Evolutionary conservation across 2,329 filamentous ascomycete genomes (phyloP).

Genomic region (Trichoderma asperellum): DNA sequence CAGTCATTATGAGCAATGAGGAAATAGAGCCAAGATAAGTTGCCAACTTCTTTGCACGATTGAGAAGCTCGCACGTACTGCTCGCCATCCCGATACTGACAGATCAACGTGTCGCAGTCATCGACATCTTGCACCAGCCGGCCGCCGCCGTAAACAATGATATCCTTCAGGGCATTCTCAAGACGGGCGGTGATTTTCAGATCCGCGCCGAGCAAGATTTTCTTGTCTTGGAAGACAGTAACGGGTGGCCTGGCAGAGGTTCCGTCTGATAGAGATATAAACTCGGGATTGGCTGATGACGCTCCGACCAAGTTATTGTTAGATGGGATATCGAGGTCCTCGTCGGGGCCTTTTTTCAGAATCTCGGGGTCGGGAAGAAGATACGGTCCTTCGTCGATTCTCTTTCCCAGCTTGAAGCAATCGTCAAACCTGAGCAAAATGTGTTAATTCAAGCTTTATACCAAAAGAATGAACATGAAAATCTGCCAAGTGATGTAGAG

Average conservation of each 20-base stretch:
- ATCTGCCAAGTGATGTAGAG: background rate
- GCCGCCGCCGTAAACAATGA: slow-evolving; percentile 75
- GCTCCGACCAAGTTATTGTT: slow-evolving; percentile 70
- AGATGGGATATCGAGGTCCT: slow-evolving; percentile 58
- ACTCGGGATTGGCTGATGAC: slow-evolving; percentile 53
- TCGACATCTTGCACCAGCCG: slow-evolving; percentile 66
- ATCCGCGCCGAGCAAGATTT: slow-evolving; percentile 76
- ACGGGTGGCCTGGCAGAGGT: slow-evolving; percentile 55
- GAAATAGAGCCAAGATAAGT: slow-evolving; percentile 91
- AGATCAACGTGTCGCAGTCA: slow-evolving; percentile 81
- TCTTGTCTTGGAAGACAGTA: slow-evolving; percentile 76
- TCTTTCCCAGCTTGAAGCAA: slow-evolving; percentile 88
- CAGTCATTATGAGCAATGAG: slow-evolving; percentile 87
- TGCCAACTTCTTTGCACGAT: slow-evolving; percentile 81
- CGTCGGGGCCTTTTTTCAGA: slow-evolving; percentile 61
- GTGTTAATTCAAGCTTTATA: background rate
- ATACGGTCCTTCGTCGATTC: slow-evolving; percentile 88
- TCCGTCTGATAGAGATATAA: slow-evolving; percentile 49
- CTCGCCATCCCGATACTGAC: slow-evolving; percentile 80
- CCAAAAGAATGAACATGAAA: background rate
- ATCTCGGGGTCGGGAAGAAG: slow-evolving; percentile 84
- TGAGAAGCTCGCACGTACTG: slow-evolving; percentile 79
- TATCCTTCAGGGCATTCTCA: slow-evolving; percentile 65
- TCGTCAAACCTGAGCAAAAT: slow-evolving; percentile 78
- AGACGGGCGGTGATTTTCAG: slow-evolving; percentile 71